phyloP scores from a whole-genome alignment of 306 rosid genomes.

The Macrotyloma uniflorum region DNA sequence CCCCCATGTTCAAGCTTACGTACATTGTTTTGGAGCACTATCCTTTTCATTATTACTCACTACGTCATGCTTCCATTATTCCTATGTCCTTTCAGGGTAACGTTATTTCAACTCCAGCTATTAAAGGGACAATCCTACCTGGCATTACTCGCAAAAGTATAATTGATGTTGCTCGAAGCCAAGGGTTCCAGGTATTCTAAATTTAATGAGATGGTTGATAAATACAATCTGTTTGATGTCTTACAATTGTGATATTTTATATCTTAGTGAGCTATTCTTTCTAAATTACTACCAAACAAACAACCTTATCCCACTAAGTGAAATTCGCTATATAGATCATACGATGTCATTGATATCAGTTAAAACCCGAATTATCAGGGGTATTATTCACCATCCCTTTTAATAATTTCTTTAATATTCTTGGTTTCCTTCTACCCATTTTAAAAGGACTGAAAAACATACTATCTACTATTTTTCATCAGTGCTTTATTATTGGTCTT shows the following conservation, averaged over 20 bases:
- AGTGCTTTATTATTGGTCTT: not conserved
- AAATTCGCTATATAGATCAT: not conserved
- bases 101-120: constrained; percentile 78
- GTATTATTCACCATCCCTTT: not conserved
- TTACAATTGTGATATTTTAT: not conserved
- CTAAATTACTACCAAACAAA: not conserved
- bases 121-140: constrained; percentile 95
- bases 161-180: constrained; percentile 89
- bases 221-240: constrained; percentile 25
- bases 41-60: constrained; percentile 14
- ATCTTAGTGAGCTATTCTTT: not conserved
- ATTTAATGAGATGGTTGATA: constrained; percentile 30
- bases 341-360: not conserved
- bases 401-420: not conserved
- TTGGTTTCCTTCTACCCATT: not conserved
- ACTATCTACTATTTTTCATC: not conserved
- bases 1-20: not conserved
- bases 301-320: not conserved
- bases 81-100: constrained; percentile 58
- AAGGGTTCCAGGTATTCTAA: constrained; percentile 80
- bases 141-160: constrained; percentile 97
- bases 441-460: not conserved
- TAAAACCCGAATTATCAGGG: not conserved
- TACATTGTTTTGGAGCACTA: not conserved
- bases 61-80: constrained; percentile 3